phyloP scores from a whole-genome alignment of 441 rosid species.

The Gossypium aridum region DNA sequence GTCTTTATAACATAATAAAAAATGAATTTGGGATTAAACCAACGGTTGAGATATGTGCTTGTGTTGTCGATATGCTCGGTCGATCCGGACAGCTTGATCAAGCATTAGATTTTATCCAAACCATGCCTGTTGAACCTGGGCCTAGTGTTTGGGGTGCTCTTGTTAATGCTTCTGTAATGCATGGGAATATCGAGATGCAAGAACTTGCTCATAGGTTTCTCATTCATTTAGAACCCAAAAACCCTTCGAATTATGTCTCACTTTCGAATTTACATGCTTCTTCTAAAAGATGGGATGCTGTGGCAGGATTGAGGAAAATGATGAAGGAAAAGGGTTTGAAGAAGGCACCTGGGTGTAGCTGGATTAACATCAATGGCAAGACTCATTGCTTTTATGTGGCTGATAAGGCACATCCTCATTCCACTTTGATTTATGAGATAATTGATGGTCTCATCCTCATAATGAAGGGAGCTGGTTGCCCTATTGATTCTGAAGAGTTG shows the following conservation, averaged over 20 bases:
- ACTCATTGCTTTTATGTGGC: slow-evolving; percentile 49
- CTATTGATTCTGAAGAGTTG: slow-evolving; percentile 18
- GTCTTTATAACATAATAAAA: slow-evolving; percentile 29
- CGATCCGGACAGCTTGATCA: slow-evolving; percentile 45
- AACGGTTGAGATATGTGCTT: slow-evolving; percentile 54
- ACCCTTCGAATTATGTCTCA: slow-evolving; percentile 55
- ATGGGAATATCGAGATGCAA: slow-evolving; percentile 52
- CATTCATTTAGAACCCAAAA: slow-evolving; percentile 51
- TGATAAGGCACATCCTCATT: slow-evolving; percentile 44
- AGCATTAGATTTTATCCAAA: slow-evolving; percentile 45
- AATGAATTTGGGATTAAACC: slow-evolving; percentile 41
- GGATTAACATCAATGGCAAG: slow-evolving; percentile 43
- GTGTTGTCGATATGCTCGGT: slow-evolving; percentile 58
- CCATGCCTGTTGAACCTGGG: slow-evolving; percentile 50
- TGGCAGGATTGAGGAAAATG: slow-evolving; percentile 47
- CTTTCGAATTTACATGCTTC: slow-evolving; percentile 58
- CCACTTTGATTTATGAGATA: slow-evolving; percentile 37
- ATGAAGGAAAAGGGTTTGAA: slow-evolving; percentile 54
- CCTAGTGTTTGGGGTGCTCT: slow-evolving; percentile 74
- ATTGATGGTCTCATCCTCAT: slow-evolving; percentile 34
- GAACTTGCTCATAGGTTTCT: slow-evolving; percentile 50
- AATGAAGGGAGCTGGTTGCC: slow-evolving; percentile 36
- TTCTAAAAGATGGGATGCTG: slow-evolving; percentile 52
- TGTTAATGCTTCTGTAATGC: slow-evolving; percentile 46
- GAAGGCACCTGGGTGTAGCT: slow-evolving; percentile 72